Evolutionary conservation across 371 early-diverging fungal genomes (phyloP).

Genomic region (Cladochytrium tenue): DNA sequence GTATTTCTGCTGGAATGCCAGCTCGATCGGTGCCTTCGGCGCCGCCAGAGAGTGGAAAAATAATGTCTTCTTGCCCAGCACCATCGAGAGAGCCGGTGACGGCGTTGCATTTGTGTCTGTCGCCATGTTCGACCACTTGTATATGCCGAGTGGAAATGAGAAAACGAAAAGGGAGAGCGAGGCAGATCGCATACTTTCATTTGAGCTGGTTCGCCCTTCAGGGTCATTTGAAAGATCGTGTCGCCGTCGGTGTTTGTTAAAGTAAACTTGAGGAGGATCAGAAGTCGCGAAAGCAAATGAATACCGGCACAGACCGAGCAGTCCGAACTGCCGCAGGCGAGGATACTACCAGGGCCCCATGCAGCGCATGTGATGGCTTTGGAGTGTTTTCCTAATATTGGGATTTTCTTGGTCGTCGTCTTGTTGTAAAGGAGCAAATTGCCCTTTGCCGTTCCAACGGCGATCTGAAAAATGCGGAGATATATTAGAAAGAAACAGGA

Average conservation of each 20-base stretch:
- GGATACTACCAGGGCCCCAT: slow-evolving; percentile 36
- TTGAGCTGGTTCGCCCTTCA: slow-evolving; percentile 39
- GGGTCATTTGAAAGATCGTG: slow-evolving; percentile 38
- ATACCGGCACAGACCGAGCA: slow-evolving; percentile 33
- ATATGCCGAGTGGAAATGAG: background rate
- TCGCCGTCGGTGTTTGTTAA: slow-evolving; percentile 44
- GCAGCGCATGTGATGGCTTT: slow-evolving; percentile 34
- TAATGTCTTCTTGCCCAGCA: slow-evolving; percentile 31
- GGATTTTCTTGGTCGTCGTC: slow-evolving; percentile 32
- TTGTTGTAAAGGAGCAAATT: slow-evolving; percentile 40
- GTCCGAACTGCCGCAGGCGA: slow-evolving; percentile 45
- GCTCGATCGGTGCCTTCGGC: slow-evolving; percentile 42
- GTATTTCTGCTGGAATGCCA: slow-evolving; percentile 46
- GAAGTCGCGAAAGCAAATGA: too few species aligned
- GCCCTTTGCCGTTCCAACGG: slow-evolving; percentile 42
- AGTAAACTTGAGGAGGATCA: too few species aligned
- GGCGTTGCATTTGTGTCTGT: slow-evolving; percentile 15
- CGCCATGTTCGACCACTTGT: slow-evolving; percentile 36
- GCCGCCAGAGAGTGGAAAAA: slow-evolving; percentile 28
- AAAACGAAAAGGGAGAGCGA: background rate
- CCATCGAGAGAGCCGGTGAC: slow-evolving; percentile 34
- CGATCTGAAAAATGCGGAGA: slow-evolving; percentile 27
- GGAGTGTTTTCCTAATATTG: slow-evolving; percentile 43
- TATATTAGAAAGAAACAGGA: background rate
- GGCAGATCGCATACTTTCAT: slow-evolving; percentile 30